phyloP scores from a whole-genome alignment of 2,329 filamentous ascomycete genomes.

The Cladosporium sp. region DNA sequence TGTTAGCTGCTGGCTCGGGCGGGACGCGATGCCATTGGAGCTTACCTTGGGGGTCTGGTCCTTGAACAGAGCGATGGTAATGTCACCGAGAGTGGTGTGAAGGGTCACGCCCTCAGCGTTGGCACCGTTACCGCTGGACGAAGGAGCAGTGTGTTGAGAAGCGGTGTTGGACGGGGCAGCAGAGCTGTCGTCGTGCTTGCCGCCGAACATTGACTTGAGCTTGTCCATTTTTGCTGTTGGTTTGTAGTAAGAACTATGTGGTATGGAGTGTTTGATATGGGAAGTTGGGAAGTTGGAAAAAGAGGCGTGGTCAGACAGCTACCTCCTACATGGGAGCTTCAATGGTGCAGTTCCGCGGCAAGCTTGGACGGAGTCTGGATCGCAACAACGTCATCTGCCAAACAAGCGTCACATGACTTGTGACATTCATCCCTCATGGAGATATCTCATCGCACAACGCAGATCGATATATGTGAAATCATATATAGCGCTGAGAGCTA shows the following conservation, averaged over 20 bases:
- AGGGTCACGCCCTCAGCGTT: conserved; percentile 32
- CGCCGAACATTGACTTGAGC: conserved; percentile 15
- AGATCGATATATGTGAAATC: too few species aligned
- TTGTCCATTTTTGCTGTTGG: conserved; percentile 6
- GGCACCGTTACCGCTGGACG: conserved; percentile 2
- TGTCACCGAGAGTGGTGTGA: conserved; percentile 38
- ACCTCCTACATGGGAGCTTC: neutral
- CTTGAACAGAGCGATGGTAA: conserved; percentile 35
- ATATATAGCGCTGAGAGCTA: too few species aligned
- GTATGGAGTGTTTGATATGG: neutral
- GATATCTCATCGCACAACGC: too few species aligned
- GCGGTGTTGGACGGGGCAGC: neutral
- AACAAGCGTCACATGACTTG: too few species aligned
- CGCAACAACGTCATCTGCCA: neutral
- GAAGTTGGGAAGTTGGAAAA: neutral
- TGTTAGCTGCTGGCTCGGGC: neutral
- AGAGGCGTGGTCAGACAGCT: neutral
- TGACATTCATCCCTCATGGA: too few species aligned
- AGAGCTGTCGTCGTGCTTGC: conserved; percentile 1
- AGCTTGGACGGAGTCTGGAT: neutral
- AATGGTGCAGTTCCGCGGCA: neutral
- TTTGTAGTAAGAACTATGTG: too few species aligned
- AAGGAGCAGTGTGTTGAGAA: neutral
- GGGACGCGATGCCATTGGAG: neutral
- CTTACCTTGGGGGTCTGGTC: conserved; percentile 35